Evolutionary conservation across 495 filamentous ascomycete genomes (phyloP).

Genomic region (Margaritispora aquatica): DNA sequence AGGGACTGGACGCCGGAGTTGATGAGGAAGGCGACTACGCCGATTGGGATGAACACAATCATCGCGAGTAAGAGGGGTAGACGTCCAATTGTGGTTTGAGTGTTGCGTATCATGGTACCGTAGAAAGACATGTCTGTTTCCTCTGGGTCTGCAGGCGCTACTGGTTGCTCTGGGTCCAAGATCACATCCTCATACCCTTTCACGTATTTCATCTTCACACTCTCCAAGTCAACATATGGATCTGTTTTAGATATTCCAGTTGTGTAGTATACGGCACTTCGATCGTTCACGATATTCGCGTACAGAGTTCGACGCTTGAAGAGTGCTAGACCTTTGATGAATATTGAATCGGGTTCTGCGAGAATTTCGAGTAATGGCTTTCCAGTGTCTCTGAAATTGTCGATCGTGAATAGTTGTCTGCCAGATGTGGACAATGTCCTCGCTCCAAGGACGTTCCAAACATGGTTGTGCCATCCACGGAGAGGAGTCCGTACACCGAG

Average conservation of each 20-base stretch:
- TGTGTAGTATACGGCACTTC: constrained; percentile 75
- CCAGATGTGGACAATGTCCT: constrained; percentile 73
- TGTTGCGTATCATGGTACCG: constrained; percentile 15
- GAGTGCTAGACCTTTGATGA: constrained; percentile 67
- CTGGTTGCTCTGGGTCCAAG: constrained; percentile 60
- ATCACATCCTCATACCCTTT: constrained; percentile 68
- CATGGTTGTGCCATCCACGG: constrained; percentile 48
- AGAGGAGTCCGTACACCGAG: constrained; percentile 76
- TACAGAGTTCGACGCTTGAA: constrained; percentile 75
- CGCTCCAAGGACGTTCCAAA: constrained; percentile 80
- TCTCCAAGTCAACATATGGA: constrained; percentile 62
- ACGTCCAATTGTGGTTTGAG: constrained; percentile 29
- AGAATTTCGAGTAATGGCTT: constrained; percentile 74
- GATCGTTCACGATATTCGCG: constrained; percentile 80
- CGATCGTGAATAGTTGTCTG: constrained; percentile 79
- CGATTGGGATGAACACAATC: constrained; percentile 60
- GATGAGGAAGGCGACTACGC: constrained; percentile 59
- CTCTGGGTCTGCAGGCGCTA: constrained; percentile 36
- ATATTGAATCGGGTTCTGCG: constrained; percentile 79
- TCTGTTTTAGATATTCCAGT: constrained; percentile 66
- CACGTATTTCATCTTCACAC: constrained; percentile 63
- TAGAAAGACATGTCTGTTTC: constrained; percentile 9
- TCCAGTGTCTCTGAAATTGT: constrained; percentile 75
- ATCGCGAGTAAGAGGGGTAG: constrained; percentile 56
- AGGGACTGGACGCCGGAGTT: constrained; percentile 71